Percentiles rank a stretch among this genome's conserved stretches.
These are phyloP conservation scores for Penicillium griseofulvum DNA, from an alignment of 2,329 filamentous ascomycete genomes.

Conservation along the genomic window DNA sequence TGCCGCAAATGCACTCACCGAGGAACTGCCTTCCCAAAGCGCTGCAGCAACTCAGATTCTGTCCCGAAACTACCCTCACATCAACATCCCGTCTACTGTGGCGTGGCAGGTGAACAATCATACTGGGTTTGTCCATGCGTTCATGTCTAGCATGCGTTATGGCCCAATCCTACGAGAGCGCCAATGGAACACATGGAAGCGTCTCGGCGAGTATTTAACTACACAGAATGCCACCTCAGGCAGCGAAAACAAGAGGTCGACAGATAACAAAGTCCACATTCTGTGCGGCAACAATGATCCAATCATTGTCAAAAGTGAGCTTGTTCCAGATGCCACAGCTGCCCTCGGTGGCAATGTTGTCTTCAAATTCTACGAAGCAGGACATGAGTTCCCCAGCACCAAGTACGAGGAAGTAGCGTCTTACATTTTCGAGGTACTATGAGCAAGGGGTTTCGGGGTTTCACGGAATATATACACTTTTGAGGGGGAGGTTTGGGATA, in stretches of 20 bases:
- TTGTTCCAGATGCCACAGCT: conserved; percentile 58
- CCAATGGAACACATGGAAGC: conserved; percentile 58
- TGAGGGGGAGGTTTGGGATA: background rate
- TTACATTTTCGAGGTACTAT: conserved; percentile 47
- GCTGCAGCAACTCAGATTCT: conserved; percentile 47
- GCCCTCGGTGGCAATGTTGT: conserved; percentile 60
- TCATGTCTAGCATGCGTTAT: conserved; percentile 67
- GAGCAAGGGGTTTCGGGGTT: conserved; percentile 9
- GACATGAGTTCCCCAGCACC: conserved; percentile 68
- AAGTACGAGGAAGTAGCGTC: conserved; percentile 58
- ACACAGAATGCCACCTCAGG: conserved; percentile 36
- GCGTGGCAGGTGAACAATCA: conserved; percentile 68
- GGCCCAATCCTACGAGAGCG: conserved; percentile 65
- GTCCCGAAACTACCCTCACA: conserved; percentile 50
- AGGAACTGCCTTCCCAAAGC: conserved; percentile 39
- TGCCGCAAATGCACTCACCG: conserved; percentile 41
- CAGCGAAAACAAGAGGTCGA: conserved; percentile 29
- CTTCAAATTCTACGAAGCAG: conserved; percentile 58
- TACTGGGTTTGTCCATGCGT: conserved; percentile 65
- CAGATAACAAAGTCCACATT: conserved; percentile 57
- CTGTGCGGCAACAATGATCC: conserved; percentile 65
- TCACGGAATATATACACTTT: background rate
- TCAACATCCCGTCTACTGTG: conserved; percentile 63
- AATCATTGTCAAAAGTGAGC: conserved; percentile 65
- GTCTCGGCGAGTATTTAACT: conserved; percentile 53